phyloP scores from a whole-genome alignment of 202 grass and related monocot species.

The Carex sylvatica region DNA sequence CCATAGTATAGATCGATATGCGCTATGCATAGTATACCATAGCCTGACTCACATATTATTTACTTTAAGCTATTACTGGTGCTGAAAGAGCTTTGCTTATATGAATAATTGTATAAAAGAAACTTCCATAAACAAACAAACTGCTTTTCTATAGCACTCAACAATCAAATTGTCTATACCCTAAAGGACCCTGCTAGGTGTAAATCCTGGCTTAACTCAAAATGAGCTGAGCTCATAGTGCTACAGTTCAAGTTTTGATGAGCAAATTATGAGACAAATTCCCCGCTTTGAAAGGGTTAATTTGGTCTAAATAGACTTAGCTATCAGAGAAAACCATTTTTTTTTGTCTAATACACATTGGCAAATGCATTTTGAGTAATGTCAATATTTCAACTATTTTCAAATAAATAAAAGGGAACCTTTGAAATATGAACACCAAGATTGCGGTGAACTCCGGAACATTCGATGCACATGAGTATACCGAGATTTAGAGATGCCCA shows the following conservation, averaged over 20 bases:
- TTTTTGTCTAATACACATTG: not conserved
- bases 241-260: not conserved
- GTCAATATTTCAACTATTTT: not conserved
- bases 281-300: not conserved
- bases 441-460: conserved; percentile 95
- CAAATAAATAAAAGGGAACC: conserved; percentile 39
- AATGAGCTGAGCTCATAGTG: not conserved
- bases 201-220: not conserved
- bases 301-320: not conserved
- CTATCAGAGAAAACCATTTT: conserved; percentile 8
- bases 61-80: not conserved
- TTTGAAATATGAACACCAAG: conserved; percentile 97
- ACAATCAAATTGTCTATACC: not conserved
- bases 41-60: not conserved
- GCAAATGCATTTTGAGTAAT: not conserved
- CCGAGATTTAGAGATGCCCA: conserved; percentile 97
- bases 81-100: not conserved
- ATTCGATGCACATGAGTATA: conserved; percentile 91
- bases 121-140: not conserved
- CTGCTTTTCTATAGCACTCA: not conserved
- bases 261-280: not conserved
- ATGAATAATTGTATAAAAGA: not conserved
- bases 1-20: too few relatives aligned
- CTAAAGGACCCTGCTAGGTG: not conserved
- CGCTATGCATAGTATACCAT: too few relatives aligned